Conservation (phyloP, 148 eudicot species). For the Rheum nobile region DNA sequence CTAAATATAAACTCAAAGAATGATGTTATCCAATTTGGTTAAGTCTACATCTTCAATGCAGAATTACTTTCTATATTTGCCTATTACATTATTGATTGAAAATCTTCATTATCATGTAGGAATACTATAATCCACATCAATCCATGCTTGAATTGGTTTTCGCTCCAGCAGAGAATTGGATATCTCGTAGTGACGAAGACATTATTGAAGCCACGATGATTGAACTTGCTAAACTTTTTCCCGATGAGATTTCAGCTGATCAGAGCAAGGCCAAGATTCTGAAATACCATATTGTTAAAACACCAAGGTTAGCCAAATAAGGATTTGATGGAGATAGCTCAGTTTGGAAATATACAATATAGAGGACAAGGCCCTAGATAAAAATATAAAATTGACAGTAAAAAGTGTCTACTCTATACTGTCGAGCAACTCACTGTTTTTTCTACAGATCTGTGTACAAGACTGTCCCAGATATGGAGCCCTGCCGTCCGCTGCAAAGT, state of each 20-base stretch:
- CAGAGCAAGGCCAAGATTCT: slow-evolving; percentile 94
- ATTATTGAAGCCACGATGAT: slow-evolving; percentile 93
- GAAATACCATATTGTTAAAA: slow-evolving; percentile 91
- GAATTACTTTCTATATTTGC: background rate
- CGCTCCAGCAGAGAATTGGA: slow-evolving; percentile 99
- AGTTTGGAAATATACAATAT: background rate
- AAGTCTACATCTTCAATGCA: background rate
- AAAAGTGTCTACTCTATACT: background rate
- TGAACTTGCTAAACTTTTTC: slow-evolving; percentile 91
- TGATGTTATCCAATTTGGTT: background rate
- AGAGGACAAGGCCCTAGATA: background rate
- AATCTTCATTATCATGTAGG: slow-evolving; percentile 32
- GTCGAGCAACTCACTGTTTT: background rate
- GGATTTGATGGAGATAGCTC: background rate
- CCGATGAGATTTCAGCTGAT: slow-evolving; percentile 91
- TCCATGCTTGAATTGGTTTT: slow-evolving; percentile 98
- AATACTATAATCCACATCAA: slow-evolving; percentile 69
- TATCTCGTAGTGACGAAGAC: slow-evolving; percentile 64
- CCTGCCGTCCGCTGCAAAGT: slow-evolving; percentile 89
- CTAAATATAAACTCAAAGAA: background rate
- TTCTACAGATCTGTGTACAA: slow-evolving; percentile 78
- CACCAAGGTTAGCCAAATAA: slow-evolving; percentile 58
- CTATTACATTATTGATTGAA: background rate
- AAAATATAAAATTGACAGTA: background rate
- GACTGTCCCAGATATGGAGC: slow-evolving; percentile 81